Evolutionary conservation across 148 eudicot species (phyloP).

Genomic region (Fallopia convolvulus): DNA sequence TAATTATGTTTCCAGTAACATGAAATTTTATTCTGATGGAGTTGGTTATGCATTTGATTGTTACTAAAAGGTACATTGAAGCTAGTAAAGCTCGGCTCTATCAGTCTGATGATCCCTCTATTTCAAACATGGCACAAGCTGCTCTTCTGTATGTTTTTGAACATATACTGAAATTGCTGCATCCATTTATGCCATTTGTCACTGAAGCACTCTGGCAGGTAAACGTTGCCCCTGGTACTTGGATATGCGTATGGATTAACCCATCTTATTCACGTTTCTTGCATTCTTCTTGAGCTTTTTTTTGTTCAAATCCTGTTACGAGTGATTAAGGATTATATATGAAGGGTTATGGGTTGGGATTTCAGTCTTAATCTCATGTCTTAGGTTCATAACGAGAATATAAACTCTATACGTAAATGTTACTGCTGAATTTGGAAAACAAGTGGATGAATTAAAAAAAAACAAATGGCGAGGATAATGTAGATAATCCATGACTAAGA

Average conservation of each 20-base stretch:
- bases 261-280: background rate
- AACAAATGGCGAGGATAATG: background rate
- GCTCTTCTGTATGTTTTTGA: slow-evolving; percentile 85
- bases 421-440: background rate
- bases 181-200: slow-evolving; percentile 98
- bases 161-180: slow-evolving; percentile 71
- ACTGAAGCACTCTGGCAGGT: slow-evolving; percentile 99
- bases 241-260: background rate
- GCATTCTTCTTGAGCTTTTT: background rate
- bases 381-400: background rate
- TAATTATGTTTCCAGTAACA: background rate
- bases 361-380: background rate
- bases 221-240: background rate
- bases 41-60: background rate
- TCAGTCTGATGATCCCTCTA: slow-evolving; percentile 45
- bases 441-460: background rate
- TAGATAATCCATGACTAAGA: background rate
- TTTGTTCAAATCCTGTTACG: background rate
- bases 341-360: background rate
- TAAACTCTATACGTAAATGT: background rate
- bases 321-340: background rate
- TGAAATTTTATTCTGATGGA: slow-evolving; percentile 2
- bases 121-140: slow-evolving; percentile 57
- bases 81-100: slow-evolving; percentile 93
- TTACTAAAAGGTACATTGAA: slow-evolving; percentile 81